Evolutionary conservation across 805 yeast genomes (phyloP).

Genomic region (Schwanniomyces yamadae): DNA sequence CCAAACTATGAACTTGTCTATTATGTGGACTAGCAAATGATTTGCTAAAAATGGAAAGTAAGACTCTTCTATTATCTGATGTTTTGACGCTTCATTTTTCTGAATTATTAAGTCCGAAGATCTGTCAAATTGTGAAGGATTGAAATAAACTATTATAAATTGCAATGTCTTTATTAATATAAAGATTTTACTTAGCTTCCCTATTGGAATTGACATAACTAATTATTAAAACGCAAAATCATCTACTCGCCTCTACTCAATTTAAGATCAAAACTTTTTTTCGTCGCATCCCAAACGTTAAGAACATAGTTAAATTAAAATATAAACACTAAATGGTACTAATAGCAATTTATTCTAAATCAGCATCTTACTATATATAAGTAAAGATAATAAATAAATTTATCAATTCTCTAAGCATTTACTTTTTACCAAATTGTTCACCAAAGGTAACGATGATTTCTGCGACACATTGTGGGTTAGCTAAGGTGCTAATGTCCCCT

Average conservation of each 20-base stretch:
- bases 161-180: conserved; percentile 37
- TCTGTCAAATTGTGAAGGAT: conserved; percentile 50
- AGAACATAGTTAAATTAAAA: too few species aligned
- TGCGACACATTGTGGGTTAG: conserved; percentile 72
- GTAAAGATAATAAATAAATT: conserved; percentile 1
- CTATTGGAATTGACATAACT: conserved; percentile 8
- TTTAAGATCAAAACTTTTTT: too few species aligned
- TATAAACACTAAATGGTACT: conserved; percentile 1
- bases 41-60: conserved; percentile 1
- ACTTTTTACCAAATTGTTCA: conserved; percentile 43
- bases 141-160: conserved; percentile 31
- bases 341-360: conserved; percentile 1
- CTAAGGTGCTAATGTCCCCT: conserved; percentile 76
- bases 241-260: too few species aligned
- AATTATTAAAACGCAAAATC: neutral
- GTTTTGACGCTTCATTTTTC: conserved; percentile 1
- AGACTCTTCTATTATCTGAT: conserved; percentile 1
- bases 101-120: conserved; percentile 41
- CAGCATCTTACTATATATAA: conserved; percentile 1
- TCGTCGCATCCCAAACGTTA: too few species aligned
- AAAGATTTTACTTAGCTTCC: conserved; percentile 20
- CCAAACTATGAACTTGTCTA: conserved; percentile 70
- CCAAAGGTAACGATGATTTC: conserved; percentile 53
- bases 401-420: conserved; percentile 8
- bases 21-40: conserved; percentile 19